Evolutionary conservation across 2,329 filamentous ascomycete genomes (phyloP).

Genomic region (Diplocarpon rosae): DNA sequence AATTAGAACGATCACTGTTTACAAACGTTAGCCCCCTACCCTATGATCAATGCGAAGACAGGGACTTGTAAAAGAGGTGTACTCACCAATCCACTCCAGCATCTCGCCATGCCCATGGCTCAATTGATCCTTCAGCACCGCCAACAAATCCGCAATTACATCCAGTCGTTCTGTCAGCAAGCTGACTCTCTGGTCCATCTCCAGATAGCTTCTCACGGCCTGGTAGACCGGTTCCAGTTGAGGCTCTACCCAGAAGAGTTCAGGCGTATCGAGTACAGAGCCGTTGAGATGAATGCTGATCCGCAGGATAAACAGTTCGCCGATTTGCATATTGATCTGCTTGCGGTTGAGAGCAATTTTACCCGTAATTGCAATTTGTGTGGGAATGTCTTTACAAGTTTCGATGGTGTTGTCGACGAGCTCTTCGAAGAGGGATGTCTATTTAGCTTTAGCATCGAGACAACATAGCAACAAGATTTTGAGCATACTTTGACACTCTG

Average conservation of each 20-base stretch:
- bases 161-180: conserved; percentile 82
- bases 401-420: conserved; percentile 89
- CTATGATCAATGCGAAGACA: background rate
- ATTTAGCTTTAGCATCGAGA: background rate
- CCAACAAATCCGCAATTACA: conserved; percentile 86
- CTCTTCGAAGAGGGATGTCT: conserved; percentile 93
- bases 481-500: conserved; percentile 76
- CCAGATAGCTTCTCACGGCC: conserved; percentile 86
- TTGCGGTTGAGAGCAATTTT: conserved; percentile 79
- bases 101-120: conserved; percentile 88
- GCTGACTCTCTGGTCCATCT: conserved; percentile 93
- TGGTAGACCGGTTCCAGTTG: conserved; percentile 94
- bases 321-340: conserved; percentile 99
- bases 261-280: conserved; percentile 89
- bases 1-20: conserved; percentile 80
- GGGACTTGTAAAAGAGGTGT: background rate
- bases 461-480: background rate
- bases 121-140: conserved; percentile 89
- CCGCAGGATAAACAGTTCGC: conserved; percentile 91
- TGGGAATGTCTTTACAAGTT: conserved; percentile 83
- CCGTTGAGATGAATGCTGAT: conserved; percentile 98
- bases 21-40: conserved; percentile 8
- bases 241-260: conserved; percentile 97
- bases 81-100: conserved; percentile 77
- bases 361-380: conserved; percentile 84